phyloP scores from a whole-genome alignment of 2,329 filamentous ascomycete genomes.

The Penicillium sp. region DNA sequence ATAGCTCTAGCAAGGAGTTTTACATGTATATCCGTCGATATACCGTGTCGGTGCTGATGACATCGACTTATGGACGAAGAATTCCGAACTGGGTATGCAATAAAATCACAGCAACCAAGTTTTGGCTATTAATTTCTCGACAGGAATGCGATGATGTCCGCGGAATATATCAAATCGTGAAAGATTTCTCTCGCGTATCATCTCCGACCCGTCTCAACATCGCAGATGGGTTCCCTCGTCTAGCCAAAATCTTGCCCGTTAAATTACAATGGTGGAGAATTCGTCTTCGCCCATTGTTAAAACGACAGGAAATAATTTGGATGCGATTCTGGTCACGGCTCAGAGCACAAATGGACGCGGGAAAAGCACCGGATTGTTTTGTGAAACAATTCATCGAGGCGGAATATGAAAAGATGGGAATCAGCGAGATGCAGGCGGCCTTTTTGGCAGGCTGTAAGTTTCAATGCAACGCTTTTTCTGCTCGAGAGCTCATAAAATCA shows the following conservation, averaged over 20 bases:
- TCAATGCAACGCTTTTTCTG: neutral
- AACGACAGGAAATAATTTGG: neutral
- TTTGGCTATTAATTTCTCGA: neutral
- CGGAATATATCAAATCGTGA: neutral
- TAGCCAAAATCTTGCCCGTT: neutral
- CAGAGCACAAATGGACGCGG: neutral
- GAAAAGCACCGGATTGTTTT: constrained; percentile 1
- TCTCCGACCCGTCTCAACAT: neutral
- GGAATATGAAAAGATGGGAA: neutral
- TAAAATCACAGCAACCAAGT: neutral
- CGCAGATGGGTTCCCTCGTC: neutral
- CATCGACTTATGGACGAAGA: neutral
- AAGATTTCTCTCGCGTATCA: neutral
- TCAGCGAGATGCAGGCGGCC: constrained; percentile 1
- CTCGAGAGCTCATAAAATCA: too few relatives aligned
- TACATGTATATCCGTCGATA: constrained; percentile 28
- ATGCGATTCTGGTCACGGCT: neutral
- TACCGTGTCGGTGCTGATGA: constrained; percentile 6
- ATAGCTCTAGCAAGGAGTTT: constrained; percentile 26
- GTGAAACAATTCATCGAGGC: constrained; percentile 3
- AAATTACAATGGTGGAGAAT: constrained; percentile 1
- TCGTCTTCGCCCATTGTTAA: neutral
- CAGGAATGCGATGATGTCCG: constrained; percentile 1
- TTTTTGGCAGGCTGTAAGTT: constrained; percentile 2
- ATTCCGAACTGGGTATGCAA: neutral